Evolutionary conservation across 2,329 filamentous ascomycete species (phyloP).

Genomic region (Ophiostoma australiae): DNA sequence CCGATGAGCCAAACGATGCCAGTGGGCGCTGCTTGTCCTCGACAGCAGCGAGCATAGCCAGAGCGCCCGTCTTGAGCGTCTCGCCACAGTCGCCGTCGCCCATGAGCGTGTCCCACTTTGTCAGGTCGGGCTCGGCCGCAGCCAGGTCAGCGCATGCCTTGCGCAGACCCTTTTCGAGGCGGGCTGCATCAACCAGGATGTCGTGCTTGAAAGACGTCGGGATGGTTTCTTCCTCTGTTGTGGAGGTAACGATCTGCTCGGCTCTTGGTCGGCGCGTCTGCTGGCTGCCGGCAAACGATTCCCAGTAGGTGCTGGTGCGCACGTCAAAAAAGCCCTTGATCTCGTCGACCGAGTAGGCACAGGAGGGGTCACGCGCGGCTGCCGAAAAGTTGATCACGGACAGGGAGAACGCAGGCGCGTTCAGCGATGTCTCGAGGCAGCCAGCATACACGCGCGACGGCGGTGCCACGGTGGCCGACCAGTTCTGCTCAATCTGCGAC

Average conservation of each 20-base stretch:
- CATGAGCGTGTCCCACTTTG: constrained; percentile 58
- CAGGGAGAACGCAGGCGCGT: constrained; percentile 65
- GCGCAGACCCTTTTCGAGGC: constrained; percentile 51
- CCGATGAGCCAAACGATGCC: constrained; percentile 43
- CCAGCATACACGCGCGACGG: constrained; percentile 56
- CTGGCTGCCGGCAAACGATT: constrained; percentile 48
- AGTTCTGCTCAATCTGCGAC: constrained; percentile 44
- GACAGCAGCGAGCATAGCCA: constrained; percentile 45
- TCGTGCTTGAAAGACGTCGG: constrained; percentile 31
- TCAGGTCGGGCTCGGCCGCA: constrained; percentile 57
- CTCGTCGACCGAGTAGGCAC: constrained; percentile 44
- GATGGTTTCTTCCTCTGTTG: neutral
- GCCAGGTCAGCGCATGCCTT: constrained; percentile 50
- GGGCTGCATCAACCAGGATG: constrained; percentile 47
- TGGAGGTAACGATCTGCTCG: constrained; percentile 40
- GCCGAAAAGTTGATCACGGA: constrained; percentile 58
- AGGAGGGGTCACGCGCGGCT: constrained; percentile 40
- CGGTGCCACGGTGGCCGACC: constrained; percentile 38
- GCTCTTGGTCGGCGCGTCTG: constrained; percentile 38
- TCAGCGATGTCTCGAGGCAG: constrained; percentile 66
- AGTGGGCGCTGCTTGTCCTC: constrained; percentile 30
- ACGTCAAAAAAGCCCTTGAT: constrained; percentile 62
- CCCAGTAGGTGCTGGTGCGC: constrained; percentile 55
- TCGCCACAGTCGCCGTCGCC: constrained; percentile 65
- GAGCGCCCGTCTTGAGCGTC: constrained; percentile 52